These are phyloP conservation scores for Eremomyces bilateralis DNA, from an alignment of 495 filamentous ascomycete species.

Conservation along the genomic window DNA sequence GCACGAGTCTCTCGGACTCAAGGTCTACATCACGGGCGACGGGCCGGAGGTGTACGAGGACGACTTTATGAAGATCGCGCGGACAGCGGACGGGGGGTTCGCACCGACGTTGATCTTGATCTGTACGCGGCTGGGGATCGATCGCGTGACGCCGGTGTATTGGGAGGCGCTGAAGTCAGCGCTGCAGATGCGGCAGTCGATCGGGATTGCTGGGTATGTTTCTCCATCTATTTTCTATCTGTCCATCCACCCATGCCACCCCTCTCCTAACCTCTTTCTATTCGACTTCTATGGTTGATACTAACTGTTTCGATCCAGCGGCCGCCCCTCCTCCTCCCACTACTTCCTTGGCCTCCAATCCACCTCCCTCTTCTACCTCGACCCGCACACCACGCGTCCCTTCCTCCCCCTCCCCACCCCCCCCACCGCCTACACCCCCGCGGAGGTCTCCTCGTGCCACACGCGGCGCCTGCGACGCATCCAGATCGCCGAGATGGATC, in stretches of 20 bases:
- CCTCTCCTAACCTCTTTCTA: too few relatives aligned
- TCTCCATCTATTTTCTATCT: too few relatives aligned
- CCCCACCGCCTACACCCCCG: conserved; percentile 32
- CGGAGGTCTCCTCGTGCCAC: conserved; percentile 69
- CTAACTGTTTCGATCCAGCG: conserved; percentile 27
- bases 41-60: conserved; percentile 85
- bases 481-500: conserved; percentile 83
- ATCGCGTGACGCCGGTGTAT: conserved; percentile 80
- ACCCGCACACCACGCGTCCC: conserved; percentile 66
- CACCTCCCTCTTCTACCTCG: conserved; percentile 77
- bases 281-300: too few relatives aligned
- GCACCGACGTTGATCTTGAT: conserved; percentile 75
- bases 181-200: conserved; percentile 67
- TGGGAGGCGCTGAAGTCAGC: conserved; percentile 68
- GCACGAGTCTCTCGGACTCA: conserved; percentile 32
- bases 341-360: conserved; percentile 96
- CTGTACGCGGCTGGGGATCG: conserved; percentile 75
- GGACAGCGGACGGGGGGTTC: conserved; percentile 37
- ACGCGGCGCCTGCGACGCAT: conserved; percentile 65
- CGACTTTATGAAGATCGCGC: conserved; percentile 53
- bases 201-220: conserved; percentile 89
- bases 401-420: conserved; percentile 34
- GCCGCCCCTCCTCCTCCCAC: conserved; percentile 82
- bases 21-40: conserved; percentile 77
- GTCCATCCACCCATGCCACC: too few relatives aligned